Percentiles rank a stretch among this genome's conserved stretches.
Evolutionary conservation across 1,284 basidiomycete genomes (phyloP).

Genomic region (Thecaphora frezii): DNA sequence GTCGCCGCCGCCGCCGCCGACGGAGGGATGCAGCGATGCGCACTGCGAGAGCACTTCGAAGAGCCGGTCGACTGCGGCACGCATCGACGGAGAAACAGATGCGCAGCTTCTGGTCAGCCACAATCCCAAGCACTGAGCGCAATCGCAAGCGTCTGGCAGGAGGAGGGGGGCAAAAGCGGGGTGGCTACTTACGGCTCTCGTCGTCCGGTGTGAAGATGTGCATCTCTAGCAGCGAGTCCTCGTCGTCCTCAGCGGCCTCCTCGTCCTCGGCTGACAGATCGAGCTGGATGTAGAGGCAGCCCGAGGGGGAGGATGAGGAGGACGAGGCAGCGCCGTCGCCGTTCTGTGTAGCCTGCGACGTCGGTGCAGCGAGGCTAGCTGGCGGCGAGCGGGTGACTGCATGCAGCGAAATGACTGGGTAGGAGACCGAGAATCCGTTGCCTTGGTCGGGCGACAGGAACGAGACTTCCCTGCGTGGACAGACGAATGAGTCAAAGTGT

Average conservation of each 20-base stretch:
- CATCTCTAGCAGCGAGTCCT: slow-evolving; percentile 38
- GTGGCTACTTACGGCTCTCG: slow-evolving; percentile 11
- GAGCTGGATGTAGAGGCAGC: slow-evolving; percentile 56
- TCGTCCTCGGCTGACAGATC: slow-evolving; percentile 41
- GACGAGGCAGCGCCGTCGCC: not conserved
- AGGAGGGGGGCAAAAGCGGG: slow-evolving; percentile 7
- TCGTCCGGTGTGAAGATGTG: slow-evolving; percentile 41
- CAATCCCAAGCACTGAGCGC: no score
- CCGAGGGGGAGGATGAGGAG: slow-evolving; percentile 1
- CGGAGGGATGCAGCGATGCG: slow-evolving; percentile 79
- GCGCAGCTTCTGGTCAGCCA: no score
- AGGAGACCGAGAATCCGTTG: slow-evolving; percentile 44
- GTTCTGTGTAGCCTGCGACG: slow-evolving; percentile 1
- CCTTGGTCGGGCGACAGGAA: slow-evolving; percentile 25
- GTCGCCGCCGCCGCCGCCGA: slow-evolving; percentile 61
- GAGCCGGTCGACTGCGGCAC: slow-evolving; percentile 72
- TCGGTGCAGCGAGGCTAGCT: slow-evolving; percentile 9
- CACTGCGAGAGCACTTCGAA: slow-evolving; percentile 86
- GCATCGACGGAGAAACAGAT: slow-evolving; percentile 9
- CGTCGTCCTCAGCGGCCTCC: slow-evolving; percentile 34
- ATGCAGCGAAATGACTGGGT: slow-evolving; percentile 50
- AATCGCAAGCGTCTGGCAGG: no score
- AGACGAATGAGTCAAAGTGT: not conserved
- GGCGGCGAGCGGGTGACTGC: slow-evolving; percentile 50
- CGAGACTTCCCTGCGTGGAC: slow-evolving; percentile 16